These are phyloP conservation scores for Sugiyamaella neomexicana DNA, from an alignment of 1,139 yeast genomes.

Conservation along the genomic window DNA sequence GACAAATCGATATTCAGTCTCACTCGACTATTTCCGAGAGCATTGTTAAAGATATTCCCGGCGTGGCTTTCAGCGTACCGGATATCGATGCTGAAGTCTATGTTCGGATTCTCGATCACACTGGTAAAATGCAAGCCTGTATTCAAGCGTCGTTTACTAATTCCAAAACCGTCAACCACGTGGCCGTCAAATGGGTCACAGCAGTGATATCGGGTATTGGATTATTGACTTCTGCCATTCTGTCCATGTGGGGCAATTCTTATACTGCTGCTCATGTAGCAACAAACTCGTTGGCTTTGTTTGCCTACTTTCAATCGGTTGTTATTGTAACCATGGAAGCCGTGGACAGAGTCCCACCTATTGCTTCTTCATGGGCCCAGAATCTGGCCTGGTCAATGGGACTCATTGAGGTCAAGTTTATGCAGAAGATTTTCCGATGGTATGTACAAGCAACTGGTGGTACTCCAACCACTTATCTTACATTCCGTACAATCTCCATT, in stretches of 20 bases:
- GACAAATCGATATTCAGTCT: slow-evolving; percentile 74
- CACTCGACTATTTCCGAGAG: slow-evolving; percentile 48
- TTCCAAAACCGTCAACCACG: slow-evolving; percentile 90
- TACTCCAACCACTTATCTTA: slow-evolving; percentile 66
- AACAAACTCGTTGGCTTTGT: slow-evolving; percentile 86
- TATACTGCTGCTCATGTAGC: slow-evolving; percentile 96
- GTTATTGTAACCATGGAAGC: slow-evolving; percentile 96
- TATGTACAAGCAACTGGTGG: slow-evolving; percentile 96
- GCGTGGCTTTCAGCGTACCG: slow-evolving; percentile 85
- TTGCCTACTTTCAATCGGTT: slow-evolving; percentile 88
- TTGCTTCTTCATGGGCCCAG: slow-evolving; percentile 97
- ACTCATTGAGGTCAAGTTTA: slow-evolving; percentile 68
- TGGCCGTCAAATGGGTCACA: slow-evolving; percentile 95
- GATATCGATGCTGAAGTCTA: slow-evolving; percentile 92
- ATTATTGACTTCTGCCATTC: slow-evolving; percentile 78
- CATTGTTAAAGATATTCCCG: slow-evolving; percentile 63
- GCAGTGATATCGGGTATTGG: slow-evolving; percentile 94
- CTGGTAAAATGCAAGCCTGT: slow-evolving; percentile 66
- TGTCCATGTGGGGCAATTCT: slow-evolving; percentile 87
- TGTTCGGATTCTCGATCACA: slow-evolving; percentile 57
- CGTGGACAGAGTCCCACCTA: slow-evolving; percentile 89
- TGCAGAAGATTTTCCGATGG: slow-evolving; percentile 90
- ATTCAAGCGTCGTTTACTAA: slow-evolving; percentile 82
- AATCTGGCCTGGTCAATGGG: slow-evolving; percentile 97
- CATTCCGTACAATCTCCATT: slow-evolving; percentile 52